Conservation (phyloP, 2,329 filamentous ascomycete genomes). For the Sclerotinia spermophila region DNA sequence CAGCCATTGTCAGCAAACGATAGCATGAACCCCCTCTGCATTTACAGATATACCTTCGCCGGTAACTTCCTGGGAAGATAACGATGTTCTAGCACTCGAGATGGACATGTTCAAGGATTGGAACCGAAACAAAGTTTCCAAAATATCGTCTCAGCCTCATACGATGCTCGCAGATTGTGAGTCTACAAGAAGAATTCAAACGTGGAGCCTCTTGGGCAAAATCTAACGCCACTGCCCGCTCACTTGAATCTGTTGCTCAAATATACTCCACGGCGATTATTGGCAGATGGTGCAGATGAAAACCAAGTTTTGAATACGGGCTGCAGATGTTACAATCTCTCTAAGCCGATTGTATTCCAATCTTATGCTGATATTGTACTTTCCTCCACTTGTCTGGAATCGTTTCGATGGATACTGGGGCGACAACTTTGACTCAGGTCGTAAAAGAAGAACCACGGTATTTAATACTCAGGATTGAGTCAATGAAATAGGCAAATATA, state of each 20-base stretch:
- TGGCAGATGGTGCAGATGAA: background rate
- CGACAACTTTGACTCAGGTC: background rate
- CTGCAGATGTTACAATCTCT: background rate
- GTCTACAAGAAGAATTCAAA: background rate
- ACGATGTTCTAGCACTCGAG: constrained; percentile 23
- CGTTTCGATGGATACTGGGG: background rate
- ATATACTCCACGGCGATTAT: background rate
- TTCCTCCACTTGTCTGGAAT: background rate
- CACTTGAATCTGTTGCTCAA: background rate
- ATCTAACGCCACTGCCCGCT: background rate
- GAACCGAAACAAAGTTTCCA: background rate
- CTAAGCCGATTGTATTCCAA: background rate
- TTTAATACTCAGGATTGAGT: background rate
- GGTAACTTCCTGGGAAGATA: constrained; percentile 27
- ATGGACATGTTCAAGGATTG: constrained; percentile 21
- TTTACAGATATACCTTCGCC: constrained; percentile 27
- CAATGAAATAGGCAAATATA: background rate
- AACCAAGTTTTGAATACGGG: background rate
- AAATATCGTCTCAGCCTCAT: background rate
- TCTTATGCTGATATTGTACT: background rate
- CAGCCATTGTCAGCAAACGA: constrained; percentile 20
- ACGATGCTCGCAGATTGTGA: background rate
- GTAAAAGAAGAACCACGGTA: background rate
- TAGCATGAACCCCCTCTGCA: background rate
- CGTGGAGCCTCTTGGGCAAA: background rate